Base-by-base conservation (phyloP, 805 yeast species). In the Candida koratica region DNA sequence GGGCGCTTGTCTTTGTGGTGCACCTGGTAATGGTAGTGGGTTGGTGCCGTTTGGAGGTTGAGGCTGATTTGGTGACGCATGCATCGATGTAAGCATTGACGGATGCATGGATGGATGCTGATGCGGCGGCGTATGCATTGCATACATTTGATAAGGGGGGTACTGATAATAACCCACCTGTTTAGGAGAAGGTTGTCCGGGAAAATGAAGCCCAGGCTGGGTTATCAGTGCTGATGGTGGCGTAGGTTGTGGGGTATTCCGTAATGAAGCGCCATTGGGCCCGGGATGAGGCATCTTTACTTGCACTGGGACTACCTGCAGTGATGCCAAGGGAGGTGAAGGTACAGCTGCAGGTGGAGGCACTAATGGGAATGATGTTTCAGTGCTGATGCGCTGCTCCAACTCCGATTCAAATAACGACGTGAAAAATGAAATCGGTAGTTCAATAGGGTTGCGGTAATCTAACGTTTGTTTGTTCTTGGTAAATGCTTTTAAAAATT, bases 391-490 rank as follows among this genome's bases (percentile, higher is more conserved):
- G 20, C 39, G 18, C 2, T 36, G 32, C 3, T 29, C 31, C n/a
- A 36, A 18, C n/a, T 28, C 28, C 12, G 28, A 17, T 11, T 25
- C 14, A n/a, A 36, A 16, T 12, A 36, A 17, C 4, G 32, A 17
- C 6, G 14, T 17, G 10, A 36, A 25, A n/a, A 68, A 53, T 31
- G 51, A 52, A 32, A 52, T 46, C 6, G 80, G 77, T 12, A 76
- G 69, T 25, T 66, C 71, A 8, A 77, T 72, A 5, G 77, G 70
- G 4, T 61, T 62, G 10, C 23, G 23, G 23, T 8, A 20, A n/a
- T 28, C 29, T 11, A 27, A n/a, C 9, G 19, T 16, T 16, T 11
- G 20, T 60, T 69, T 35, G 67, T 67, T 25, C 59, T 58, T 16
- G 9, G 8, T 17, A 12, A 20, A 11, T 6, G 6, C 15, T 12